Evolutionary conservation across 352 stramenopile genomes (phyloP).

Genomic region (Pythium pyrilobum): DNA sequence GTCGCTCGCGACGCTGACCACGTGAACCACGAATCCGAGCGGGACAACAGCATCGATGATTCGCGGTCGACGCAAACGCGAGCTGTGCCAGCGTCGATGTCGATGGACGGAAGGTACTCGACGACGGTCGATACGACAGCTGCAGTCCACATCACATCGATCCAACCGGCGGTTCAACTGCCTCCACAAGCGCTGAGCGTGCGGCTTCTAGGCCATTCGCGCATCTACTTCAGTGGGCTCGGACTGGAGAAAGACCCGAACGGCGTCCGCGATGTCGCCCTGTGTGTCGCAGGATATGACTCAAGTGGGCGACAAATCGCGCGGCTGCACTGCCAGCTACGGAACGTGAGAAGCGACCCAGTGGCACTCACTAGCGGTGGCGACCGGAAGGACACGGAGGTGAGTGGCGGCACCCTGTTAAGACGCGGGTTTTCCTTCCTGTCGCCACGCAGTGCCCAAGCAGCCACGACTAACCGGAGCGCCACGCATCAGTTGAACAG

Average conservation of each 20-base stretch:
- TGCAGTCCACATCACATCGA: conserved; percentile 1
- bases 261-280: background rate
- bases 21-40: conserved; percentile 1
- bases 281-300: conserved; percentile 19
- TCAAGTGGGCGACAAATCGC: conserved; percentile 16
- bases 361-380: background rate
- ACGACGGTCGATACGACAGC: conserved; percentile 12
- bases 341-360: background rate
- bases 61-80: conserved; percentile 14
- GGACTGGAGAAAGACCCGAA: background rate
- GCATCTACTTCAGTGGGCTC: conserved; percentile 25
- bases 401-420: conserved; percentile 5
- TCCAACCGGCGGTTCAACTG: conserved; percentile 7
- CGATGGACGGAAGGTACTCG: conserved; percentile 13
- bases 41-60: conserved; percentile 10
- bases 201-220: conserved; percentile 27
- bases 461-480: background rate
- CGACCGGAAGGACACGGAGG: background rate
- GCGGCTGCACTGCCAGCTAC: conserved; percentile 13
- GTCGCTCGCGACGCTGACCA: conserved; percentile 2
- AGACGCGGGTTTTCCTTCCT: conserved; percentile 13
- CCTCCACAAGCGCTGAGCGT: conserved; percentile 10
- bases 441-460: conserved; percentile 4
- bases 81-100: conserved; percentile 14
- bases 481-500: background rate